phyloP scores from a whole-genome alignment of 192 early-diverging fungal genomes.

The Linnemannia exigua region DNA sequence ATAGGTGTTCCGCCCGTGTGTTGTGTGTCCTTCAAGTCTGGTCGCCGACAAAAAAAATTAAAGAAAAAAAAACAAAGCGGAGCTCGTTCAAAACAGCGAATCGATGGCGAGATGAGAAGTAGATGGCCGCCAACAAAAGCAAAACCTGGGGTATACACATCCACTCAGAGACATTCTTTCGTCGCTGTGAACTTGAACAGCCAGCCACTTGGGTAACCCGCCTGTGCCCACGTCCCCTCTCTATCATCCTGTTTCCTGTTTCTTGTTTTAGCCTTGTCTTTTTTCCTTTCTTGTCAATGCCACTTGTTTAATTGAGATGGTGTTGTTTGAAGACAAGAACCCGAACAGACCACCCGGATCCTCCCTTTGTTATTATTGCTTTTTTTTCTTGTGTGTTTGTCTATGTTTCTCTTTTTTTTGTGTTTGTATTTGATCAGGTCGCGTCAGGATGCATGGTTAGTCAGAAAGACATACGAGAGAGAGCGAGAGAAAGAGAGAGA shows the following conservation, averaged over 20 bases:
- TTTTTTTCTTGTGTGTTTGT: too few relatives aligned
- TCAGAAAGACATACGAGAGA: neutral
- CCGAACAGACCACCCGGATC: neutral
- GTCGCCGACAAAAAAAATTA: neutral
- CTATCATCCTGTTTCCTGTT: neutral
- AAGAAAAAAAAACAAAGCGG: neutral
- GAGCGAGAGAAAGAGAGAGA: too few relatives aligned
- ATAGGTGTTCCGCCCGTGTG: conserved; percentile 1
- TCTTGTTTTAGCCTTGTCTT: too few relatives aligned
- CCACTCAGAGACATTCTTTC: neutral
- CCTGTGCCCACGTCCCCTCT: neutral
- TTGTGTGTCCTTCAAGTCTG: neutral
- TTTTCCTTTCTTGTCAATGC: neutral
- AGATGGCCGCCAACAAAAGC: conserved; percentile 10
- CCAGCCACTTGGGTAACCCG: neutral
- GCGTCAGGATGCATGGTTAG: conserved; percentile 1
- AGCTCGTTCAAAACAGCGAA: neutral
- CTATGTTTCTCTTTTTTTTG: neutral
- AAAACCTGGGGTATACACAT: neutral
- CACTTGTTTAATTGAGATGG: neutral
- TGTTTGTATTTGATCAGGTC: neutral
- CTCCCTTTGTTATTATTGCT: neutral
- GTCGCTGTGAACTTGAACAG: neutral
- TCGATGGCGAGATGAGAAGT: neutral
- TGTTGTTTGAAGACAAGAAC: neutral